A percentile compares a stretch with the other conserved stretches of the same genome.
These are phyloP conservation scores for Hawksworthiomyces lignivorus DNA, from an alignment of 2,329 filamentous ascomycete species.

Conservation along the genomic window DNA sequence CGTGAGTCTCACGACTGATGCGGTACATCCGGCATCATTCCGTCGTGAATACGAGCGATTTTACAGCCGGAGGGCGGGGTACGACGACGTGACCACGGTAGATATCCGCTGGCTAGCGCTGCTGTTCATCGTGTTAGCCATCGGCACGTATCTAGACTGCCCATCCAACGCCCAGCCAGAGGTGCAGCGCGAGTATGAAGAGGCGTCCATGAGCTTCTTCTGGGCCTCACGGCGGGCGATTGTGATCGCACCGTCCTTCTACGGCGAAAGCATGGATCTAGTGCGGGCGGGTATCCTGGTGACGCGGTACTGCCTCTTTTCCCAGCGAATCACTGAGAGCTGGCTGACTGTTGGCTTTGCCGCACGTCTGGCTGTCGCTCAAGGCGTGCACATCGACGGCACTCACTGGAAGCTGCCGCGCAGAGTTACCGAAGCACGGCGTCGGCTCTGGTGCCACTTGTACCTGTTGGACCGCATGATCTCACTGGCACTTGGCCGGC, in stretches of 20 bases:
- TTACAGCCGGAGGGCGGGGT: constrained; percentile 30
- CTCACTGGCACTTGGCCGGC: constrained; percentile 30
- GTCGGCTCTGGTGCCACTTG: constrained; percentile 31
- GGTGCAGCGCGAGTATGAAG: constrained; percentile 27
- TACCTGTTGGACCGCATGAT: constrained; percentile 33
- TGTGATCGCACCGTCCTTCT: constrained; percentile 33
- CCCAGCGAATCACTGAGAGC: constrained; percentile 28
- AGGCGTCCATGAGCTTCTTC: constrained; percentile 32
- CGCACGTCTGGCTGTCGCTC: constrained; percentile 34
- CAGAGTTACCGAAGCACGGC: constrained; percentile 28
- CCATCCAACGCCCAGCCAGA: constrained; percentile 6
- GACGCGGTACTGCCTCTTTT: constrained; percentile 31
- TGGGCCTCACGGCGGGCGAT: constrained; percentile 32
- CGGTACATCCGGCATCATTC: constrained; percentile 27
- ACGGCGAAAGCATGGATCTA: constrained; percentile 32
- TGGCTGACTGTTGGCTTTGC: constrained; percentile 35
- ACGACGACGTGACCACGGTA: constrained; percentile 30
- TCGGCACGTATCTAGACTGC: constrained; percentile 28
- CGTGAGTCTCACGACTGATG: constrained; percentile 29
- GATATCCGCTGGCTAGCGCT: constrained; percentile 34
- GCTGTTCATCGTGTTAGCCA: constrained; percentile 32
- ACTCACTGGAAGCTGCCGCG: constrained; percentile 29
- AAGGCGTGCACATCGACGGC: constrained; percentile 36
- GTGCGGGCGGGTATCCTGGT: constrained; percentile 32
- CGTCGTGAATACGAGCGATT: constrained; percentile 28